phyloP scores from a whole-genome alignment of 331 rosid genomes.

The Rosa hybrid region DNA sequence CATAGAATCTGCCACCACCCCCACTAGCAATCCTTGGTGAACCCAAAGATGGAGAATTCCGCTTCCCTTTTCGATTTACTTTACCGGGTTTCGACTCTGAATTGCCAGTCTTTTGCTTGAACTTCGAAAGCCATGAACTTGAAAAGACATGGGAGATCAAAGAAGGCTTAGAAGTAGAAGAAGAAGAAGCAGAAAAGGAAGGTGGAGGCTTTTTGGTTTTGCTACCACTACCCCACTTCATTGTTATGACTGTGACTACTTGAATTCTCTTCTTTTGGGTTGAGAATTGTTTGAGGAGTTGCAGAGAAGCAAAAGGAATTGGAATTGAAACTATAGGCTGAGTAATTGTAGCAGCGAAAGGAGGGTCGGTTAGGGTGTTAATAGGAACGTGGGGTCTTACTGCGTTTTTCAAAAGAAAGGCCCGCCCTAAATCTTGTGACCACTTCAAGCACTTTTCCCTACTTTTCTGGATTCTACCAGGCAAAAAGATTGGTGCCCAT shows the following conservation, averaged over 20 bases:
- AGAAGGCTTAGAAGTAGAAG: conserved; percentile 52
- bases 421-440: conserved; percentile 75
- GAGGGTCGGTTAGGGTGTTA: conserved; percentile 45
- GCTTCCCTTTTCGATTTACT: conserved; percentile 37
- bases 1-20: conserved; percentile 48
- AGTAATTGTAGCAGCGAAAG: conserved; percentile 25
- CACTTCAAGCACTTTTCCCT: conserved; percentile 55
- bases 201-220: conserved; percentile 50
- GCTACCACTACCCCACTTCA: conserved; percentile 60
- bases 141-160: conserved; percentile 63
- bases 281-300: conserved; percentile 5
- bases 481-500: conserved; percentile 36
- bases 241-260: conserved; percentile 16
- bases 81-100: conserved; percentile 46
- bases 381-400: conserved; percentile 63
- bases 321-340: not conserved
- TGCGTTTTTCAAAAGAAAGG: conserved; percentile 51
- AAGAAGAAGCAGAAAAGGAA: conserved; percentile 31
- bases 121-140: conserved; percentile 75
- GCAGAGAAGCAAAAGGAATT: conserved; percentile 12
- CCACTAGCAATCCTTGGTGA: conserved; percentile 33
- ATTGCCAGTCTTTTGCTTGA: conserved; percentile 54
- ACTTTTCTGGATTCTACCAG: conserved; percentile 37
- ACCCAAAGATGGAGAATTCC: conserved; percentile 32
- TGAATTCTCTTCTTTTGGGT: conserved; percentile 5